Conservation (phyloP, 805 yeast species). For the Barnettozyma sucrosica region DNA sequence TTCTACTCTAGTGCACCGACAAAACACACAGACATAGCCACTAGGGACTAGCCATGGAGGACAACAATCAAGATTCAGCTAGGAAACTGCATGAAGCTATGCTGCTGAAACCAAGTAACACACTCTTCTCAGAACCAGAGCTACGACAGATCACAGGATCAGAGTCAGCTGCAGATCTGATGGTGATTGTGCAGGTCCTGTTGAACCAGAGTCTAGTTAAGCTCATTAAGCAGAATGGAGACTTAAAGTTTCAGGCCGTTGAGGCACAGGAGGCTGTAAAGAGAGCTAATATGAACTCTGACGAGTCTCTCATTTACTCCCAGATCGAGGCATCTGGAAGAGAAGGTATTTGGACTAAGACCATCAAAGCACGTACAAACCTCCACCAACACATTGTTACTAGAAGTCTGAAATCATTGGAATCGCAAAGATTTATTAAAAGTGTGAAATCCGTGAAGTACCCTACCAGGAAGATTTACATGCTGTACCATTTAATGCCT, state of each 20-base stretch:
- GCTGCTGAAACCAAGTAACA: conserved; percentile 44
- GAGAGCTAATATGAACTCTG: conserved; percentile 71
- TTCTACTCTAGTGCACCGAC: too few species aligned
- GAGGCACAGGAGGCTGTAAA: conserved; percentile 69
- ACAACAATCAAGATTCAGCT: conserved; percentile 36
- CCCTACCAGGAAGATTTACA: conserved; percentile 93
- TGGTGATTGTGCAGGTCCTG: conserved; percentile 46
- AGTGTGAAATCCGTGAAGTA: conserved; percentile 84
- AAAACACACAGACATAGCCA: too few species aligned
- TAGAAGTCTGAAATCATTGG: conserved; percentile 75
- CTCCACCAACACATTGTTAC: conserved; percentile 87
- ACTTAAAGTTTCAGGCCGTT: conserved; percentile 70
- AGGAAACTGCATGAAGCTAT: conserved; percentile 55
- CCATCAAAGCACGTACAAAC: conserved; percentile 81
- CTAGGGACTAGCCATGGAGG: conserved; percentile 14
- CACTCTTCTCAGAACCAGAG: conserved; percentile 63
- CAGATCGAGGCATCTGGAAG: conserved; percentile 89
- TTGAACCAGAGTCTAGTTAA: conserved; percentile 58
- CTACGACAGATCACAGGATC: conserved; percentile 45
- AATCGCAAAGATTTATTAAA: conserved; percentile 77
- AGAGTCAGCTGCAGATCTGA: conserved; percentile 37
- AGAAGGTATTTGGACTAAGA: conserved; percentile 95
- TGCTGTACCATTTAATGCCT: conserved; percentile 91
- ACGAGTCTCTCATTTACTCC: conserved; percentile 86
- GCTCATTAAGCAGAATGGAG: conserved; percentile 61